Evolutionary conservation across 108 stramenopile species (phyloP), one percentile per base, ranked within the genome.

Genomic region (Parietichytrium sp.): DNA sequence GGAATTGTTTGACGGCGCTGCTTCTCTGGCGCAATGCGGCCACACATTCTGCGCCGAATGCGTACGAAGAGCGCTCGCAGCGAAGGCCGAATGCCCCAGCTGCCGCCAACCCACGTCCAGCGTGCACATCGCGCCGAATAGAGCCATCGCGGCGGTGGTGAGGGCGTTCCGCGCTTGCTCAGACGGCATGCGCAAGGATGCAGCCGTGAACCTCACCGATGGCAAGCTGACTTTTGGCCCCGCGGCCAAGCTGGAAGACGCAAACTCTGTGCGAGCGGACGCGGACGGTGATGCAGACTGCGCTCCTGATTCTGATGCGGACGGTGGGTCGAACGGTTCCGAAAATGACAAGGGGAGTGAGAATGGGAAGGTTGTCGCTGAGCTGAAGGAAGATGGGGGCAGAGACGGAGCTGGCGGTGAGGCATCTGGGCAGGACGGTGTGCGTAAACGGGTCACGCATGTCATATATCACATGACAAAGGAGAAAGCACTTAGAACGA

Each of bases 1-100:
- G 42, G 61, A 38, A 10, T 72, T 72, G 2, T 45, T 72, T 0
- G 38, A 42, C 2, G 36, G 38, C 6, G 38, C 61, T 13, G 36
- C 38, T 20, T 45, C 38, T 20, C 42, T 72, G 2, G 45, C 36
- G 33, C 6, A 12, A 10, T 72, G 61, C 20, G 61, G 61, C 10
- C 61, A 72, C 42, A 20, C 38, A 20, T 72, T 72, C 3, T 72
- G 61, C 42, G 36, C 61, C 38, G 61, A 72, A 27, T 72, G 61
- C 42, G 6, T 72, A 6, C 61, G 61, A n/a, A 33, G 61, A 6
- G 61, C 61, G 15, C 13, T 72, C 2, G 16, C 10, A 25, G 10
- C 20, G n/a, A 72, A 72, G 42, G 33, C 38, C 15, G 61, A 72
- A 20, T 72, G 61, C 42, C 61, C 61, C 23, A 27, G 38, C 13